These are phyloP conservation scores for Podila verticillata DNA, from an alignment of 192 early-diverging fungal species.

Conservation along the genomic window DNA sequence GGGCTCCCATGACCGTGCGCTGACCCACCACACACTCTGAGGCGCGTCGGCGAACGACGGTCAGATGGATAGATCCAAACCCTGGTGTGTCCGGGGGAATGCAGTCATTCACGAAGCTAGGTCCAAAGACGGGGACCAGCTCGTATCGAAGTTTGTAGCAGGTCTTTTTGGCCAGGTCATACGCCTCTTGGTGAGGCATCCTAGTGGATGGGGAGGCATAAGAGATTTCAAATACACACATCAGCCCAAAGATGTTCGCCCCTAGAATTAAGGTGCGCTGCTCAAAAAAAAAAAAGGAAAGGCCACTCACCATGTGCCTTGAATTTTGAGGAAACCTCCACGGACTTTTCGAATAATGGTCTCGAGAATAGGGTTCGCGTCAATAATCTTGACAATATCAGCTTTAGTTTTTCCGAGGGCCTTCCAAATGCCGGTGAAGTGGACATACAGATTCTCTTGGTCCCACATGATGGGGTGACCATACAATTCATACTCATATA, in stretches of 20 bases:
- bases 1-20: slow-evolving; percentile 22
- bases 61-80: slow-evolving; percentile 42
- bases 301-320: slow-evolving; percentile 62
- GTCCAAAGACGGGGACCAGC: slow-evolving; percentile 42
- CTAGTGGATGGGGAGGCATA: neutral
- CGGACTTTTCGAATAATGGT: slow-evolving; percentile 64
- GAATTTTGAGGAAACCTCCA: slow-evolving; percentile 69
- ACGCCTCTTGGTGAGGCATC: slow-evolving; percentile 47
- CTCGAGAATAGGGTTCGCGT: slow-evolving; percentile 64
- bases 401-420: slow-evolving; percentile 66
- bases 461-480: slow-evolving; percentile 73
- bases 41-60: slow-evolving; percentile 37
- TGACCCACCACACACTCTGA: slow-evolving; percentile 48
- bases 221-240: too few species aligned
- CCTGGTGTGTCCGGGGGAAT: slow-evolving; percentile 42
- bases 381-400: slow-evolving; percentile 70
- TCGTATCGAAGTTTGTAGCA: slow-evolving; percentile 47
- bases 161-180: slow-evolving; percentile 48
- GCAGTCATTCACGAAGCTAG: slow-evolving; percentile 47
- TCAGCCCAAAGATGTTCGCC: too few species aligned
- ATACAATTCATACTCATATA: slow-evolving; percentile 68
- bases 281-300: neutral
- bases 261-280: neutral
- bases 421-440: slow-evolving; percentile 72
- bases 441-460: slow-evolving; percentile 67